Base-by-base conservation (phyloP, 805 yeast species). In the Wickerhamomyces hampshirensis region DNA sequence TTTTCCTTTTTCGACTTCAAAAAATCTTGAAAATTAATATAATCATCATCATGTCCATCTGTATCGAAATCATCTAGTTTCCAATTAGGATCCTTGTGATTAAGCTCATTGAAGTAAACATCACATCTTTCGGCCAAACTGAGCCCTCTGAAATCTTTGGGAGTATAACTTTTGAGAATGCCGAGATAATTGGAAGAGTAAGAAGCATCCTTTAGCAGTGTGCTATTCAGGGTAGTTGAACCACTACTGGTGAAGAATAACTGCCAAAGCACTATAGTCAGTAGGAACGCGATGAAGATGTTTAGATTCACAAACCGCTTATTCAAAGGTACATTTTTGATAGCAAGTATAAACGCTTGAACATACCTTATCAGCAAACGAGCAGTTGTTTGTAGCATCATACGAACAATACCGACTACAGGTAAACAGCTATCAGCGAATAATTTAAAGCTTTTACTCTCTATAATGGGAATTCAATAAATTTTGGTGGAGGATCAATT, bases 281-380 rank as follows among this genome's bases (percentile, higher is more conserved):
- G 11, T 12, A 51, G 26, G 1, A 30, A 27, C 3, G 39, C 50
- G 12, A 51, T 34, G 17, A 48, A 32, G 14, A 51, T 31, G 26
- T 47, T 46, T 5, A 50, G 19, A 30, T 46, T 48, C 30, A 49
- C 26, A 27, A 51, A 43, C 0, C 54, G 39, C 39, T 40, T 51
- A 40, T 50, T 48, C 2, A 40, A 33, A 5, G 44, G 26, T 30
- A 44, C 17, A 6, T 26, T 26, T 11, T 35, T 29, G 7, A 31
- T n/a, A 3, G 35, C 24, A 7, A 26, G 37, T 3, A 13, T n/a
- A 1, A 38, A 3, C 1, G 43, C 35, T 27, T 44, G 41, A 2
- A 7, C 16, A 18, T 48, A 32, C 33, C 49, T 43, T 23, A 37
- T n/a, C n/a, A n/a, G n/a, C n/a, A n/a, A n/a, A n/a, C n/a, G n/a